phyloP scores from a whole-genome alignment of 352 stramenopile species.

The Phytopythium vexans region DNA sequence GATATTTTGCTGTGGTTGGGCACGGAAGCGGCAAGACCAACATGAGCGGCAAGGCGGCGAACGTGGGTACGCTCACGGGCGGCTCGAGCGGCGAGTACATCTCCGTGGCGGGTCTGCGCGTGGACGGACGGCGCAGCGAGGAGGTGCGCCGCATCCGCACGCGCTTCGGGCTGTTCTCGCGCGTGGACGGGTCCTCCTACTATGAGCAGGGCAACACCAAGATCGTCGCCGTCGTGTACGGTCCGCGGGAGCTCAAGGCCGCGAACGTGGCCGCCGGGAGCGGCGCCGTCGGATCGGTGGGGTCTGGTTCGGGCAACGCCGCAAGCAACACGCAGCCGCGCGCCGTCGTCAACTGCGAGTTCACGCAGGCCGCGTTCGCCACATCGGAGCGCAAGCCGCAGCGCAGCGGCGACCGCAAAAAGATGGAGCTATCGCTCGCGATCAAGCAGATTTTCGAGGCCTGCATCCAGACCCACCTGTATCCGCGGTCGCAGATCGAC shows the following conservation, averaged over 20 bases:
- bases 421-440: slow-evolving; percentile 83
- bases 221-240: slow-evolving; percentile 86
- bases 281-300: slow-evolving; percentile 41
- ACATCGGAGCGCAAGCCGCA: slow-evolving; percentile 82
- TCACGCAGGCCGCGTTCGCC: slow-evolving; percentile 86
- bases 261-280: slow-evolving; percentile 24
- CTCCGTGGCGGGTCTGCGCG: slow-evolving; percentile 77
- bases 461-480: slow-evolving; percentile 89
- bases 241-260: slow-evolving; percentile 73
- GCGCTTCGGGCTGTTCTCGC: slow-evolving; percentile 81
- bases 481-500: slow-evolving; percentile 91
- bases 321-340: slow-evolving; percentile 68
- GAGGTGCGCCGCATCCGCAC: slow-evolving; percentile 83
- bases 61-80: slow-evolving; percentile 48
- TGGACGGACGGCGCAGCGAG: slow-evolving; percentile 79
- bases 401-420: slow-evolving; percentile 83
- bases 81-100: slow-evolving; percentile 74
- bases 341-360: slow-evolving; percentile 79
- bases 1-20: neutral
- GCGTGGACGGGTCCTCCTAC: slow-evolving; percentile 86
- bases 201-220: slow-evolving; percentile 90
- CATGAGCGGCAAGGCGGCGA: slow-evolving; percentile 64
- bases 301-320: slow-evolving; percentile 56
- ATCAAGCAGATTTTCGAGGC: slow-evolving; percentile 92
- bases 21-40: slow-evolving; percentile 13